These are phyloP conservation scores for Agrocybe chaxingu DNA, from an alignment of 768 basidiomycete species.

Conservation along the genomic window DNA sequence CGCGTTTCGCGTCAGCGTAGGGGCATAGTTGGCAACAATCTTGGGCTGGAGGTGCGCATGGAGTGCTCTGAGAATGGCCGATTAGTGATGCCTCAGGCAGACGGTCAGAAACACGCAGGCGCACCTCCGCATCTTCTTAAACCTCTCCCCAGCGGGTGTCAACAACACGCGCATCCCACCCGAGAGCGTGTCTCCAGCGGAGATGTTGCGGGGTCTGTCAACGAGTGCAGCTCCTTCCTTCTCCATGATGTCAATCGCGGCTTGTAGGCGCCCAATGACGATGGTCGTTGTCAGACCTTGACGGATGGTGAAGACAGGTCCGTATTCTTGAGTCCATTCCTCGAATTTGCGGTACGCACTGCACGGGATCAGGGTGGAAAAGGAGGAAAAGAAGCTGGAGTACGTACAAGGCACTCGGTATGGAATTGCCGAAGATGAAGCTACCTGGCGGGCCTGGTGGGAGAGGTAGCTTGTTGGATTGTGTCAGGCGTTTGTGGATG, in stretches of 20 bases:
- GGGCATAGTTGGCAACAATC: slow-evolving; percentile 43
- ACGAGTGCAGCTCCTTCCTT: slow-evolving; percentile 56
- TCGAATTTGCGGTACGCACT: slow-evolving; percentile 53
- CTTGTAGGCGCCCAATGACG: slow-evolving; percentile 49
- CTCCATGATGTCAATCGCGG: slow-evolving; percentile 66
- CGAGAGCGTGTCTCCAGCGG: slow-evolving; percentile 57
- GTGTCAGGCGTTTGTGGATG: slow-evolving; percentile 24
- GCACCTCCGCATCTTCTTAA: slow-evolving; percentile 60
- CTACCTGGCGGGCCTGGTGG: slow-evolving; percentile 44
- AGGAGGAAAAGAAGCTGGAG: not conserved
- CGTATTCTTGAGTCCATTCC: slow-evolving; percentile 59
- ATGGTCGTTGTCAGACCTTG: slow-evolving; percentile 43
- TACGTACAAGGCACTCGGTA: slow-evolving; percentile 40
- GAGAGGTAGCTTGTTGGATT: slow-evolving; percentile 23
- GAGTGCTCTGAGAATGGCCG: slow-evolving; percentile 37
- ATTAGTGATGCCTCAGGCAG: not conserved
- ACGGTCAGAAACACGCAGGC: not conserved
- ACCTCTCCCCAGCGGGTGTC: slow-evolving; percentile 53
- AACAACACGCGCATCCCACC: slow-evolving; percentile 58
- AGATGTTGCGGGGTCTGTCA: slow-evolving; percentile 52
- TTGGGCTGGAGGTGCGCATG: slow-evolving; percentile 60
- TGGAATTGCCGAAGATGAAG: slow-evolving; percentile 35
- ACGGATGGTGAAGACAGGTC: slow-evolving; percentile 55
- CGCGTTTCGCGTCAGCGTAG: slow-evolving; percentile 44
- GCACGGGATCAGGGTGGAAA: not conserved